phyloP scores from a whole-genome alignment of 768 basidiomycete genomes.

The Russula sp. region DNA sequence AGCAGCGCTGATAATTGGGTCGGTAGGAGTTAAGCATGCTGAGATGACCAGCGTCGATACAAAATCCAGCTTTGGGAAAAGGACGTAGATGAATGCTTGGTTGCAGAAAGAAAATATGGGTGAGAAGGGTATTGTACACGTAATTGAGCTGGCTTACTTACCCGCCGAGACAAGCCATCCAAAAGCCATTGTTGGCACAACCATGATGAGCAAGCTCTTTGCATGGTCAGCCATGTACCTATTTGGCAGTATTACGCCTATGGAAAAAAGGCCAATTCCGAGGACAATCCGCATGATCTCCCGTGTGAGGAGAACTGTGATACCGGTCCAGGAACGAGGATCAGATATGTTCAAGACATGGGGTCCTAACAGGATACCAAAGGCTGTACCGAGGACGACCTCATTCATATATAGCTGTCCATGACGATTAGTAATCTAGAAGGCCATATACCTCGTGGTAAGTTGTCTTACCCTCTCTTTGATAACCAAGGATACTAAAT shows the following conservation, averaged over 20 bases:
- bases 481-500: constrained; percentile 72
- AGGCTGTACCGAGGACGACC: constrained; percentile 81
- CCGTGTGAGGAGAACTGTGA: constrained; percentile 61
- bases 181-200: constrained; percentile 79
- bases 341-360: constrained; percentile 64
- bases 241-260: constrained; percentile 87
- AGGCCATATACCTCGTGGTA: background rate
- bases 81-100: constrained; percentile 49
- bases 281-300: constrained; percentile 87
- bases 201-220: constrained; percentile 58
- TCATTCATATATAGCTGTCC: constrained; percentile 80
- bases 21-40: constrained; percentile 88
- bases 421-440: background rate
- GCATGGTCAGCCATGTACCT: constrained; percentile 79
- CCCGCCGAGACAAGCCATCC: constrained; percentile 77
- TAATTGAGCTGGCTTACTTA: constrained; percentile 23
- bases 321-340: constrained; percentile 62
- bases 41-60: constrained; percentile 79
- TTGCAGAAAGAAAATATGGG: constrained; percentile 22
- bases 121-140: background rate
- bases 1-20: constrained; percentile 86
- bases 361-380: constrained; percentile 63
- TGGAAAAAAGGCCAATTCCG: constrained; percentile 87
- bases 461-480: constrained; percentile 58
- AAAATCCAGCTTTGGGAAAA: constrained; percentile 68